phyloP scores from a whole-genome alignment of 2,329 filamentous ascomycete genomes.

The Fusarium algeriense region DNA sequence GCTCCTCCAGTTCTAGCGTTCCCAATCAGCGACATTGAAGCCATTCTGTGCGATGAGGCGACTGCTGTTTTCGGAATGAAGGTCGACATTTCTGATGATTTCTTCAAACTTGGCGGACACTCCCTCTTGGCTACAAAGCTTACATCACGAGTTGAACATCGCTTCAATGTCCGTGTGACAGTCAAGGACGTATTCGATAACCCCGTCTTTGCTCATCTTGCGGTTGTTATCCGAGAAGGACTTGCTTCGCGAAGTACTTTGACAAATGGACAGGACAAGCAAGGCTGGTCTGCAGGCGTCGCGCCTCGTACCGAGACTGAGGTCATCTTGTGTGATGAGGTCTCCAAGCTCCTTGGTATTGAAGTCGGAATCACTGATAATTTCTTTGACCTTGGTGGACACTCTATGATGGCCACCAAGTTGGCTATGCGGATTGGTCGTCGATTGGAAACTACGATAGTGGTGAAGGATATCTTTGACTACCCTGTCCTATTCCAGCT shows the following conservation, averaged over 20 bases:
- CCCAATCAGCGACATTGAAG: constrained; percentile 1
- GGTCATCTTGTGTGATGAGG: background rate
- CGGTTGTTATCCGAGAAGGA: background rate
- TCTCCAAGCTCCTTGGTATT: background rate
- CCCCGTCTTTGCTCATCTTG: constrained; percentile 1
- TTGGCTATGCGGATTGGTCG: constrained; percentile 8
- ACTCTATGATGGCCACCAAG: constrained; percentile 21
- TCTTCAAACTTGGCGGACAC: constrained; percentile 17
- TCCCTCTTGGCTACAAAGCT: constrained; percentile 21
- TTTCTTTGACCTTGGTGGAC: constrained; percentile 19
- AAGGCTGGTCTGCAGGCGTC: background rate
- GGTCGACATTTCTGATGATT: constrained; percentile 2
- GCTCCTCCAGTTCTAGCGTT: background rate
- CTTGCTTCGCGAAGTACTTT: background rate
- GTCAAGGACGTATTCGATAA: constrained; percentile 18
- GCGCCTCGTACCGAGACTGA: constrained; percentile 10
- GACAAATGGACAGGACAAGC: background rate
- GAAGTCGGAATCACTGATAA: constrained; percentile 14
- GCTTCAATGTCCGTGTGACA: background rate
- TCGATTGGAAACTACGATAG: background rate
- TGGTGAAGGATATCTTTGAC: constrained; percentile 21
- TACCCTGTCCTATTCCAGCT: constrained; percentile 10
- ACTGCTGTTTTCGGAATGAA: constrained; percentile 7
- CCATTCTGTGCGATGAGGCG: background rate
- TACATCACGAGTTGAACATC: background rate